Evolutionary conservation across 202 grass and related monocot genomes (phyloP), one percentile per base, ranked within the genome.

Genomic region (Setaria italica): DNA sequence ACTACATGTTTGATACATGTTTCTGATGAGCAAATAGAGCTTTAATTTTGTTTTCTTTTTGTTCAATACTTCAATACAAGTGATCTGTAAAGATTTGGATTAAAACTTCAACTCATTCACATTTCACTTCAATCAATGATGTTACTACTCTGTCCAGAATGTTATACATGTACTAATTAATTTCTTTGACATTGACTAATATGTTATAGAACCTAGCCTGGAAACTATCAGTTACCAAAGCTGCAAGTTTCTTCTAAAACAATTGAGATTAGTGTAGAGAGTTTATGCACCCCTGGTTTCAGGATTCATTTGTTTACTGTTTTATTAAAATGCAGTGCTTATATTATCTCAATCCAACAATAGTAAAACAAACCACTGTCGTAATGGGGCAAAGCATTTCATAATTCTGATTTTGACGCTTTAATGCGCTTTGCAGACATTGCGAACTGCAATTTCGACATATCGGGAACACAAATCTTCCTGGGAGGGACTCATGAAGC

Each of bases 401-500:
- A 10, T 1, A 46, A 5, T 29, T 77, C 41, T 6, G 2, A 21
- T 69, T 21, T 25, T 73, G 14, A 82, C 14, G 7, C 11, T 56
- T 5, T 21, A 7, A 35, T 70, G 20, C 84, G 62, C 73, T 67
- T 76, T 88, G 76, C 88, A 99, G 97, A 89, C 90, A 72, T 47
- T 96, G 70, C 89, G 82, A 47, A 56, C 87, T 11, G 90, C 93
- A 68, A 82, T 92, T 17, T 71, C 75, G 0, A 99, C 97, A 29
- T 96, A 85, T 69, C 83, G 82, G 80, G 91, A 94, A 30, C 90
- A 99, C 85, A 95, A 85, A 15, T 67, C 93, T 14, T 99, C 97
- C 4, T 96, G 97, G 96, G 93, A 99, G 78, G 97, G 93, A 12
- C 67, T 99, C 39, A 99, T 99, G 93, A 94, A 94, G 76, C 82